A percentile compares a stretch with the other conserved stretches of the same genome.
These are phyloP conservation scores for Orychophragmus violaceus DNA, from an alignment of 345 rosid genomes.

Conservation along the genomic window DNA sequence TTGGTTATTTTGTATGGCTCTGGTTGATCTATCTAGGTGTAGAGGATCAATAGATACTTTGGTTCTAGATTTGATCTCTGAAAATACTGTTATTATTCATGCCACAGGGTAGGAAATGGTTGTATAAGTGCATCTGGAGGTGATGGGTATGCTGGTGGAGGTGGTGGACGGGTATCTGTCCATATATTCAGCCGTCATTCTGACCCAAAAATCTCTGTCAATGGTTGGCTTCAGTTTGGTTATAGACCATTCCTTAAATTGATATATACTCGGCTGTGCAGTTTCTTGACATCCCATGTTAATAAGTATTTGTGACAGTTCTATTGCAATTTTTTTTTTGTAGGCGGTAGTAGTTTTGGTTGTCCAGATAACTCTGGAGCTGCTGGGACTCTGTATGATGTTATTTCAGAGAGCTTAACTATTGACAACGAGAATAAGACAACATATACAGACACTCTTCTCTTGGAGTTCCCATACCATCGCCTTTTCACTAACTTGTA, in stretches of 20 bases:
- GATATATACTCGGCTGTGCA: background rate
- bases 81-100: slow-evolving; percentile 17
- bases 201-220: slow-evolving; percentile 69
- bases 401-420: slow-evolving; percentile 76
- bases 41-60: background rate
- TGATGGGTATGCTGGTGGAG: slow-evolving; percentile 92
- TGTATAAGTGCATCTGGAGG: slow-evolving; percentile 93
- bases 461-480: slow-evolving; percentile 84
- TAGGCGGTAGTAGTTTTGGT: slow-evolving; percentile 81
- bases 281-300: background rate
- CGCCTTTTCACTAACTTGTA: slow-evolving; percentile 89
- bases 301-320: background rate
- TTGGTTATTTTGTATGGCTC: background rate
- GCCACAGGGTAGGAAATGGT: slow-evolving; percentile 88
- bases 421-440: slow-evolving; percentile 70
- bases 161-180: slow-evolving; percentile 90
- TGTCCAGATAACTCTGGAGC: slow-evolving; percentile 88
- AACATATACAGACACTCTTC: slow-evolving; percentile 79
- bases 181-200: slow-evolving; percentile 80
- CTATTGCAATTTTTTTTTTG: slow-evolving; percentile 6
- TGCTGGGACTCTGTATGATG: slow-evolving; percentile 94
- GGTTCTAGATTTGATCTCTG: background rate
- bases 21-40: background rate
- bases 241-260: background rate
- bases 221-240: slow-evolving; percentile 51